Percentiles rank a stretch among this genome's conserved stretches.
phyloP scores from a whole-genome alignment of 1,139 yeast genomes.

The Taphrina communis region DNA sequence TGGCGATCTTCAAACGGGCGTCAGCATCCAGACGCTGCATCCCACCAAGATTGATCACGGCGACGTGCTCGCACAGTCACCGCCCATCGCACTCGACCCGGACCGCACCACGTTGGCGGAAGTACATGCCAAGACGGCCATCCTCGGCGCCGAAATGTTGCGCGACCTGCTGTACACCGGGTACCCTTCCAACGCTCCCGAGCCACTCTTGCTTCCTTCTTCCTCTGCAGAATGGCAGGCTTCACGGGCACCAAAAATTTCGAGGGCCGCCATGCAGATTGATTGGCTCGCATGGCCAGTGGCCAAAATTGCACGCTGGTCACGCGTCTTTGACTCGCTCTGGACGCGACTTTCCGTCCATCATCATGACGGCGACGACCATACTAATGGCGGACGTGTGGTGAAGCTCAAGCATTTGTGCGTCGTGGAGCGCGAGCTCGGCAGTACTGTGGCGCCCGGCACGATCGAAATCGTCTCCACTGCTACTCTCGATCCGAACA shows the following conservation, averaged over 20 bases:
- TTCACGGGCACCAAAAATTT: conserved; percentile 26
- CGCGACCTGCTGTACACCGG: conserved; percentile 37
- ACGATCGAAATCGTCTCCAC: background rate
- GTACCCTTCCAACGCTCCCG: conserved; percentile 31
- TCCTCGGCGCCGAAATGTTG: conserved; percentile 45
- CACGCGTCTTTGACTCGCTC: conserved; percentile 17
- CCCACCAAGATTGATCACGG: conserved; percentile 88
- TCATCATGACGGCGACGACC: too few species aligned
- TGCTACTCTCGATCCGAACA: too few species aligned
- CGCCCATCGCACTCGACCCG: conserved; percentile 42
- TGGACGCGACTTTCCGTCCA: conserved; percentile 15
- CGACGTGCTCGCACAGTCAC: conserved; percentile 60
- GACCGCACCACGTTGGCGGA: conserved; percentile 39
- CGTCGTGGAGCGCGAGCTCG: background rate
- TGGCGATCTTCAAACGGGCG: conserved; percentile 72
- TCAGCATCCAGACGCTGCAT: conserved; percentile 85
- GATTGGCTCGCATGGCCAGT: conserved; percentile 27
- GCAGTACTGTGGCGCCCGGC: background rate
- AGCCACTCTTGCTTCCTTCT: background rate
- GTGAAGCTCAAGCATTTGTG: conserved; percentile 24
- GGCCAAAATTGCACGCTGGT: conserved; percentile 28
- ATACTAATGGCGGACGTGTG: background rate
- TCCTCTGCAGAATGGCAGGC: background rate
- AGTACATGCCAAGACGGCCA: conserved; percentile 44
- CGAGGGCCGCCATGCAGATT: conserved; percentile 25